Percentiles rank a stretch among this genome's conserved stretches.
phyloP scores from a whole-genome alignment of 2,329 filamentous ascomycete species.

The Erysiphe neolycopersici region DNA sequence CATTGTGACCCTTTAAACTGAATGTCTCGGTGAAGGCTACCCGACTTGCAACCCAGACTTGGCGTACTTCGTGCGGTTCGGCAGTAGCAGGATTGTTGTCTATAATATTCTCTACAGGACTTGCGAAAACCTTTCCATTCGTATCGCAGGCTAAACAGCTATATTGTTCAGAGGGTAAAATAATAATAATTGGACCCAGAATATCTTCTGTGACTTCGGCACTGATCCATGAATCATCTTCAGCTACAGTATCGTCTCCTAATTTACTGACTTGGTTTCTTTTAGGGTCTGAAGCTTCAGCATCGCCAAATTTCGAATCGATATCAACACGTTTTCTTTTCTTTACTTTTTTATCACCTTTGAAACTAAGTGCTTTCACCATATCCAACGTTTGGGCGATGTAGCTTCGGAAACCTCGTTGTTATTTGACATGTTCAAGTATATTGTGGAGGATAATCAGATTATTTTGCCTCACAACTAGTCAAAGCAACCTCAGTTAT shows the following conservation, averaged over 20 bases:
- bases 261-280: conserved; percentile 5
- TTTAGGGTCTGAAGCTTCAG: conserved; percentile 6
- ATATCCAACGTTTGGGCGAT: conserved; percentile 20
- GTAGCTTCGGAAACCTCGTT: too few species aligned
- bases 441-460: too few species aligned
- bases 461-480: too few species aligned
- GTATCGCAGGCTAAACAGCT: conserved; percentile 65
- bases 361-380: conserved; percentile 82
- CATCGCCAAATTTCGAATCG: conserved; percentile 15
- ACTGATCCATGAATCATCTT: conserved; percentile 78
- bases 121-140: conserved; percentile 62
- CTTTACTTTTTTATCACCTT: conserved; percentile 87
- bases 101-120: conserved; percentile 63
- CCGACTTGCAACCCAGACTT: conserved; percentile 78
- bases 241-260: conserved; percentile 10
- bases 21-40: conserved; percentile 60
- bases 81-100: conserved; percentile 60
- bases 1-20: conserved; percentile 75
- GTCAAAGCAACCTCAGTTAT: too few species aligned
- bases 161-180: conserved; percentile 47
- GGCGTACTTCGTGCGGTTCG: conserved; percentile 83
- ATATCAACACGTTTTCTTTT: conserved; percentile 55
- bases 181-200: conserved; percentile 55
- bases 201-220: conserved; percentile 53
- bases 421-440: too few species aligned